Evolutionary conservation across 164 flowering plant species (phyloP).

Genomic region (Kingdonia uniflora): DNA sequence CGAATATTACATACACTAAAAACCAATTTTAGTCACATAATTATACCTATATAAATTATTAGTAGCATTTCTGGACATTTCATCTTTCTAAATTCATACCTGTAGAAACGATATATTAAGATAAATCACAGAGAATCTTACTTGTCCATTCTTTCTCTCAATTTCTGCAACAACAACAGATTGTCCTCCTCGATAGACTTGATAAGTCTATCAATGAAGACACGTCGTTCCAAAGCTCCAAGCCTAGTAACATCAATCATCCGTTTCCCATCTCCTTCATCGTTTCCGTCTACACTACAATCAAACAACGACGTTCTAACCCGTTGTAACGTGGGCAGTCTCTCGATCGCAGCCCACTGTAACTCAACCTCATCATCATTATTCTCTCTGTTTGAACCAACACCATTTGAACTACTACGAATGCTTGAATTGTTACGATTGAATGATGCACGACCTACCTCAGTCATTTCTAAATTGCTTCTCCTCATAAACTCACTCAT

Average conservation of each 20-base stretch:
- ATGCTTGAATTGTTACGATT: conserved; percentile 27
- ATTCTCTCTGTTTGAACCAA: conserved; percentile 18
- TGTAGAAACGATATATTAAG: too few species aligned
- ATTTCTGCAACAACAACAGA: conserved; percentile 34
- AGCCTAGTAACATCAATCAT: conserved; percentile 33
- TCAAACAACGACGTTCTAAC: conserved; percentile 40
- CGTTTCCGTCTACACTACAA: neutral
- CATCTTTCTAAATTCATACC: too few species aligned
- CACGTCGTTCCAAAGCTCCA: conserved; percentile 34
- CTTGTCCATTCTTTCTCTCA: conserved; percentile 50
- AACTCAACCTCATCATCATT: conserved; percentile 23
- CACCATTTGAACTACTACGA: conserved; percentile 16
- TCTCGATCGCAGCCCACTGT: conserved; percentile 62
- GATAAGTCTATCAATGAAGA: conserved; percentile 46
- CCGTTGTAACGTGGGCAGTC: conserved; percentile 40
- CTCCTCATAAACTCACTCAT: conserved; percentile 31
- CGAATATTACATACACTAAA: too few species aligned
- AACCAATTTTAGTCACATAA: too few species aligned
- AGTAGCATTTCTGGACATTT: too few species aligned
- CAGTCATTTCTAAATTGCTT: conserved; percentile 35
- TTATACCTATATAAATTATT: too few species aligned
- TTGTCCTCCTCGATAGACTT: conserved; percentile 55
- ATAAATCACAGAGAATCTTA: too few species aligned
- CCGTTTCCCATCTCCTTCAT: conserved; percentile 8
- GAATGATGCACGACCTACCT: conserved; percentile 44